phyloP scores from a whole-genome alignment of 1,139 yeast species.

The Groenewaldozyma sp. region DNA sequence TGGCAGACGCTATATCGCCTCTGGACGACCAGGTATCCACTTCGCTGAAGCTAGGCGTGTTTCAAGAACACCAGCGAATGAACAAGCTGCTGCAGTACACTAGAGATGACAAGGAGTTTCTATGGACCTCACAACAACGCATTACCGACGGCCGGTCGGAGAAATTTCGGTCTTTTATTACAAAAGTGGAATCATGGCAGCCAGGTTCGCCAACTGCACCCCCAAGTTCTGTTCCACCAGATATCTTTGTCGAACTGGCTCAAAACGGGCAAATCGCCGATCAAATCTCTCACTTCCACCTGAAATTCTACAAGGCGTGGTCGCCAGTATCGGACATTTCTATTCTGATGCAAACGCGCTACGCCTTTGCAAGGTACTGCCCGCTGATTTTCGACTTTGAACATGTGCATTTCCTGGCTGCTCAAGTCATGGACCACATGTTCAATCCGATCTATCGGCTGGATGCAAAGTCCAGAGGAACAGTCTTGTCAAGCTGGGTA shows the following conservation, averaged over 20 bases:
- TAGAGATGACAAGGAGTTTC: constrained; percentile 16
- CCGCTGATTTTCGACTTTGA: constrained; percentile 63
- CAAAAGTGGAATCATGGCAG: constrained; percentile 14
- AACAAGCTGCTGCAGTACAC: constrained; percentile 27
- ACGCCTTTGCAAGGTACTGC: constrained; percentile 37
- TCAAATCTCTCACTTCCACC: constrained; percentile 32
- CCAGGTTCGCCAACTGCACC: constrained; percentile 16
- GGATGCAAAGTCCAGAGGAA: constrained; percentile 43
- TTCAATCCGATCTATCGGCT: constrained; percentile 37
- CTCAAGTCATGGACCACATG: constrained; percentile 62
- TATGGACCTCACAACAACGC: constrained; percentile 22
- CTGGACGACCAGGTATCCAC: constrained; percentile 40
- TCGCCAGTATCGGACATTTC: constrained; percentile 62
- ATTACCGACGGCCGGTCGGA: constrained; percentile 16
- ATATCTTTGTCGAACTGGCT: constrained; percentile 26
- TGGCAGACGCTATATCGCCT: constrained; percentile 38
- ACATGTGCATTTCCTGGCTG: constrained; percentile 69
- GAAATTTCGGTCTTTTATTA: constrained; percentile 18
- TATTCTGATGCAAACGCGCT: constrained; percentile 39
- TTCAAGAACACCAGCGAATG: constrained; percentile 36
- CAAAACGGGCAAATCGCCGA: constrained; percentile 25
- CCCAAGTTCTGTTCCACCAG: constrained; percentile 24
- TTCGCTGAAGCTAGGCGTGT: constrained; percentile 35
- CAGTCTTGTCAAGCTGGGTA: constrained; percentile 74
- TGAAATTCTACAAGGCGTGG: constrained; percentile 44